phyloP scores from a whole-genome alignment of 2,329 filamentous ascomycete genomes.

The Leptographium wingfieldii region DNA sequence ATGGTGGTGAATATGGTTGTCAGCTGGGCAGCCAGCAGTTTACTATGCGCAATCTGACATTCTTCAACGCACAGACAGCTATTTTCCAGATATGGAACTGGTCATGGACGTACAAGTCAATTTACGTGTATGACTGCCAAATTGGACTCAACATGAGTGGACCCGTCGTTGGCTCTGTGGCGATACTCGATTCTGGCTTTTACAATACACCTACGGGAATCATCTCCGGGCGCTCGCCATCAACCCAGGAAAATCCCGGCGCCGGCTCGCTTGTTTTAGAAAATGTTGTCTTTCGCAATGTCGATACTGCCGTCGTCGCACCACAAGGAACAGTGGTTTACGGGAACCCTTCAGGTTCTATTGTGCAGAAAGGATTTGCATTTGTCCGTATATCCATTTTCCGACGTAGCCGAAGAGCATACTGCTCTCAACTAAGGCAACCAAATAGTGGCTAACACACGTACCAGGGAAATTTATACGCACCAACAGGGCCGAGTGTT shows the following conservation, averaged over 20 bases:
- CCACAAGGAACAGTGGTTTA: constrained; percentile 33
- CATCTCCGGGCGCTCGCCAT: constrained; percentile 39
- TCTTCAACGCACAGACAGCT: constrained; percentile 51
- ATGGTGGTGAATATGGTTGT: constrained; percentile 51
- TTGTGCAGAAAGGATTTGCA: constrained; percentile 41
- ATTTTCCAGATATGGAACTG: constrained; percentile 65
- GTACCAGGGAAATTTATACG: constrained; percentile 53
- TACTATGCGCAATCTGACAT: constrained; percentile 55
- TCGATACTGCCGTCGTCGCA: constrained; percentile 30
- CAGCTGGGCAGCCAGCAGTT: constrained; percentile 56
- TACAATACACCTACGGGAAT: constrained; percentile 61
- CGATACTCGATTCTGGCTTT: constrained; percentile 63
- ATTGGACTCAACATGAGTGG: constrained; percentile 58
- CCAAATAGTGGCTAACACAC: not conserved
- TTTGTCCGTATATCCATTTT: constrained; percentile 11
- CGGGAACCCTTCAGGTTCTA: constrained; percentile 32
- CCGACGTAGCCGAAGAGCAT: not conserved
- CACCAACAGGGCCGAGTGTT: constrained; percentile 26
- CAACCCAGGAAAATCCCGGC: constrained; percentile 20
- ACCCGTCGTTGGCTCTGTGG: constrained; percentile 60
- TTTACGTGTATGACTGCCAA: constrained; percentile 49
- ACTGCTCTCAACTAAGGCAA: too few relatives aligned
- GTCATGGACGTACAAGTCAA: constrained; percentile 61
- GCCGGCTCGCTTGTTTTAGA: constrained; percentile 34
- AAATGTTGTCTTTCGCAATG: constrained; percentile 31